phyloP scores from a whole-genome alignment of 2,329 filamentous ascomycete species.

The Sclerotinia glacialis region DNA sequence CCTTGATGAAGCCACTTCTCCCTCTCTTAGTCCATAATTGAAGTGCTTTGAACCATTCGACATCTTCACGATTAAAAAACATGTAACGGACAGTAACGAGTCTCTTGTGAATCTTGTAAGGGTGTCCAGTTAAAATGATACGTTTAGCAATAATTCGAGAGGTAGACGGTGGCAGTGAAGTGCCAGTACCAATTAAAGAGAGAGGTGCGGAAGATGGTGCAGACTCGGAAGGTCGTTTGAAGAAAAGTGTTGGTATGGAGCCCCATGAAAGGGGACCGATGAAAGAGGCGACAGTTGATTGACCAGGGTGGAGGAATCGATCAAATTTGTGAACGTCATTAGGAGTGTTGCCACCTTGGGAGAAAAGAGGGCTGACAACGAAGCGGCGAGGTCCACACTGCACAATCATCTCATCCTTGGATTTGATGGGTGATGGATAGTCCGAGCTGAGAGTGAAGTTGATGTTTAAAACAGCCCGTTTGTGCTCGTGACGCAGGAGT shows the following conservation, averaged over 20 bases:
- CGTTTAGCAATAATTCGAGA: slow-evolving; percentile 87
- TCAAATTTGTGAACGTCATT: slow-evolving; percentile 98
- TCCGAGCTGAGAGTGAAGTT: slow-evolving; percentile 83
- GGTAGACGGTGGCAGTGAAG: slow-evolving; percentile 72
- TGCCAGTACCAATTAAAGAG: slow-evolving; percentile 80
- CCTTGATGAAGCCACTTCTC: slow-evolving; percentile 87
- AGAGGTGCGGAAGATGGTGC: slow-evolving; percentile 53
- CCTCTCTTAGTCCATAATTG: slow-evolving; percentile 92
- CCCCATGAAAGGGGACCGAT: slow-evolving; percentile 92
- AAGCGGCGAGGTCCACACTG: slow-evolving; percentile 88
- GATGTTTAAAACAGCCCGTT: slow-evolving; percentile 85
- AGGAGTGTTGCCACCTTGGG: slow-evolving; percentile 80
- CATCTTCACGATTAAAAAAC: slow-evolving; percentile 97
- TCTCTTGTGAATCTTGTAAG: slow-evolving; percentile 98
- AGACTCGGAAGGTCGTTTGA: slow-evolving; percentile 56
- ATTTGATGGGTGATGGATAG: slow-evolving; percentile 72
- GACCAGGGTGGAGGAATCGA: slow-evolving; percentile 85
- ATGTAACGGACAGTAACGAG: slow-evolving; percentile 97
- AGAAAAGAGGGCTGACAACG: slow-evolving; percentile 87
- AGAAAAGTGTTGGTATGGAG: slow-evolving; percentile 84
- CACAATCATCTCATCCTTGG: slow-evolving; percentile 87
- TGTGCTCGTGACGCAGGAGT: slow-evolving; percentile 90
- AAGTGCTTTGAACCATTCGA: slow-evolving; percentile 96
- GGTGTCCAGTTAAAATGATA: slow-evolving; percentile 89
- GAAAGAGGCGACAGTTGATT: slow-evolving; percentile 84